Conservation (phyloP, 2,329 filamentous ascomycete genomes). For the Xylariomycetidae sp. region DNA sequence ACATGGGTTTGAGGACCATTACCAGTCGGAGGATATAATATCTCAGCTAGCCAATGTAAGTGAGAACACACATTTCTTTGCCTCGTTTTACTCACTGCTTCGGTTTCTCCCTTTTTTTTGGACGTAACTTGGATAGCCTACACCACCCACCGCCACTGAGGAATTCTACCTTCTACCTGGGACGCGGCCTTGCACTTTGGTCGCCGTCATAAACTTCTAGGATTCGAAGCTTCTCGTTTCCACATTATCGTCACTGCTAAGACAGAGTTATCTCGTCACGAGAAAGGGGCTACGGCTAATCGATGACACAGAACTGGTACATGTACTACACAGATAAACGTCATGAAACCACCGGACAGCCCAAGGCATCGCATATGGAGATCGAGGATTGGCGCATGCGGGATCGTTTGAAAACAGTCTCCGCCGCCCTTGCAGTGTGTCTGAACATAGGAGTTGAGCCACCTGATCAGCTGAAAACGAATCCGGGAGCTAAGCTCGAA, state of each 20-base stretch:
- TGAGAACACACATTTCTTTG: conserved; percentile 18
- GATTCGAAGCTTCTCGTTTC: too few species aligned
- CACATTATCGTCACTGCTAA: too few species aligned
- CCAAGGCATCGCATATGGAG: conserved; percentile 61
- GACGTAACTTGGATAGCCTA: too few species aligned
- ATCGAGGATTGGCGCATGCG: conserved; percentile 97
- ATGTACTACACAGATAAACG: conserved; percentile 99
- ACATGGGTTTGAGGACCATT: conserved; percentile 90
- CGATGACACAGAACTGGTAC: conserved; percentile 76
- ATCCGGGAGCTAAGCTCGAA: conserved; percentile 86
- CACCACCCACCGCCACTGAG: too few species aligned
- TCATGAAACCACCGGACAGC: conserved; percentile 89
- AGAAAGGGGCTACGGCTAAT: conserved; percentile 12
- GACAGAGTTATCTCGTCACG: too few species aligned
- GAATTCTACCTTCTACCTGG: too few species aligned
- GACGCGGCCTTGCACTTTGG: too few species aligned
- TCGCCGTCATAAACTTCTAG: too few species aligned
- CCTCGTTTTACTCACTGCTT: not conserved
- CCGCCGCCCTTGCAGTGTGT: conserved; percentile 88
- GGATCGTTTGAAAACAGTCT: conserved; percentile 93
- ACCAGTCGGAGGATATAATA: conserved; percentile 85
- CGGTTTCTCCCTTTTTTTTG: too few species aligned
- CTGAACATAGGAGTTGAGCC: conserved; percentile 97
- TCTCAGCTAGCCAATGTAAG: conserved; percentile 75
- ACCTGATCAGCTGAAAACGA: conserved; percentile 94